phyloP scores from a whole-genome alignment of 768 basidiomycete species.

The Strobilomyces confusus region DNA sequence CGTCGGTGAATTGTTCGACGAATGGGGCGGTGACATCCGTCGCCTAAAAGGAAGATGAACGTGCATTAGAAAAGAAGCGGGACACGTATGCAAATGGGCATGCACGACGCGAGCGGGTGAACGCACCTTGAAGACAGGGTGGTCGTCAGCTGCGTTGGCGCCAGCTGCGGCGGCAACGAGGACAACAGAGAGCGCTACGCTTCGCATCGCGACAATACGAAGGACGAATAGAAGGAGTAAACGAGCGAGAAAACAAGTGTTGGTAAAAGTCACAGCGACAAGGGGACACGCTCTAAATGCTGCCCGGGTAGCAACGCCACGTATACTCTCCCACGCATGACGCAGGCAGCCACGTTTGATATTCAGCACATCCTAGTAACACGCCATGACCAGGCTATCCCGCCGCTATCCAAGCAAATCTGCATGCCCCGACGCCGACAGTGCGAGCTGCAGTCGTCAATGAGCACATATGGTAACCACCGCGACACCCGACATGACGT shows the following conservation, averaged over 20 bases:
- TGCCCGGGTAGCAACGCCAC: constrained; percentile 38
- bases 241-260: constrained; percentile 37
- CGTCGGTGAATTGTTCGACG: constrained; percentile 93
- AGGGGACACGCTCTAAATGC: constrained; percentile 31
- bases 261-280: constrained; percentile 13
- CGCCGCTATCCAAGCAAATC: constrained; percentile 70
- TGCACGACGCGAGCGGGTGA: neutral
- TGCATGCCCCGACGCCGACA: constrained; percentile 95
- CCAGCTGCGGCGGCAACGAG: constrained; percentile 64
- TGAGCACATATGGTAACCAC: constrained; percentile 6
- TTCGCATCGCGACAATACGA: constrained; percentile 76
- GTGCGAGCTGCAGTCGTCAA: constrained; percentile 59
- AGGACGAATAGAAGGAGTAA: constrained; percentile 41
- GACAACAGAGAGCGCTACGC: constrained; percentile 75
- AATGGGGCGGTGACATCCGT: constrained; percentile 83
- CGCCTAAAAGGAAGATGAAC: constrained; percentile 41
- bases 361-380: constrained; percentile 1
- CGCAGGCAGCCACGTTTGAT: neutral
- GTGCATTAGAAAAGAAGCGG: neutral
- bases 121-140: constrained; percentile 68
- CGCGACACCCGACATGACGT: constrained; percentile 30
- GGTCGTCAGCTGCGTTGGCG: constrained; percentile 56
- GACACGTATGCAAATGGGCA: constrained; percentile 8
- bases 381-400: neutral
- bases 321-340: constrained; percentile 42